Conservation (phyloP, 2,329 filamentous ascomycete species). For the Fusarium secorum region DNA sequence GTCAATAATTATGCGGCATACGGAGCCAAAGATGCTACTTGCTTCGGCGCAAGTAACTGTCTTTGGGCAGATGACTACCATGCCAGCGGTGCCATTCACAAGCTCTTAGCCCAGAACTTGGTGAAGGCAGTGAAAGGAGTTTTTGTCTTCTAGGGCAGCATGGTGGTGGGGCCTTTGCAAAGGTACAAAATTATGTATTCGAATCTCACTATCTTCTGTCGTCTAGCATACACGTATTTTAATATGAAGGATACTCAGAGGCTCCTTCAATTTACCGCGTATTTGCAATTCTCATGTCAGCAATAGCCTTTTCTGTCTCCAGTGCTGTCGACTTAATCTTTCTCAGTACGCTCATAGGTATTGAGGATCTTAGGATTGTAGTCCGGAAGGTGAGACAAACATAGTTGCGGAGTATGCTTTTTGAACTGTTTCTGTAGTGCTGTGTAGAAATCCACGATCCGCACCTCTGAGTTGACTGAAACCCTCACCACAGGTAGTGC, state of each 20-base stretch:
- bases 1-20: conserved; percentile 11
- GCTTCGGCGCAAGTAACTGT: conserved; percentile 20
- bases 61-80: conserved; percentile 35
- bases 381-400: not conserved
- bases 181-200: no score
- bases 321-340: not conserved
- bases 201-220: no score
- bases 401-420: not conserved
- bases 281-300: fast-evolving
- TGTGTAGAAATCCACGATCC: fast-evolving
- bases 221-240: not conserved
- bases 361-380: not conserved
- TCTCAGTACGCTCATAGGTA: no score
- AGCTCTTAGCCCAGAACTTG: conserved; percentile 21
- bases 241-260: not conserved
- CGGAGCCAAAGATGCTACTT: conserved; percentile 27
- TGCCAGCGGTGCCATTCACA: conserved; percentile 30
- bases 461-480: fast-evolving
- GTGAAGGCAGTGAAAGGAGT: not conserved
- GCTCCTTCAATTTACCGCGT: not conserved
- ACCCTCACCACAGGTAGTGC: fast-evolving
- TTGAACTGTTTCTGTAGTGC: not conserved
- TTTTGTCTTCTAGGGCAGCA: not conserved
- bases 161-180: fast-evolving
- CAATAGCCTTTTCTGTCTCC: fast-evolving